Percentiles rank a stretch among this genome's conserved stretches.
Conservation (phyloP, 1,284 basidiomycete species). For the Ceratobasidium sp. region DNA sequence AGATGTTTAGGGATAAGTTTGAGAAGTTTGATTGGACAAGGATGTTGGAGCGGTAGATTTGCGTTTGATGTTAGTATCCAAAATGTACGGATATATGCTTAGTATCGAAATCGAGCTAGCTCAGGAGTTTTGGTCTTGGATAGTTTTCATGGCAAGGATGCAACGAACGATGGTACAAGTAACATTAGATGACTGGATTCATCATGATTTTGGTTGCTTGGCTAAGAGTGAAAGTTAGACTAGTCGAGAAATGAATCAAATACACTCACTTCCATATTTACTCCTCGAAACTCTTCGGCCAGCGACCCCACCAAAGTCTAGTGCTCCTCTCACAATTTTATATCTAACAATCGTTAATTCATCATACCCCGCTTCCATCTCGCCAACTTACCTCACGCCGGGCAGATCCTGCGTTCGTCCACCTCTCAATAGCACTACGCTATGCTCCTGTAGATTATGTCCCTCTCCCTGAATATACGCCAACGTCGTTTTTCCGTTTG, state of each 20-base stretch:
- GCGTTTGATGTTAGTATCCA: neutral
- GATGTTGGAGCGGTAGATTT: constrained; percentile 62
- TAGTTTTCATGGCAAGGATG: too few relatives aligned
- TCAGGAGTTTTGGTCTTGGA: too few relatives aligned
- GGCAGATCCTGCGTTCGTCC: constrained; percentile 98
- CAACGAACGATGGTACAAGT: too few relatives aligned
- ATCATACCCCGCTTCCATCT: neutral
- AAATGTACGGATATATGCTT: neutral
- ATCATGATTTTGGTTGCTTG: constrained; percentile 80
- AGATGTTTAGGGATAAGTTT: constrained; percentile 75
- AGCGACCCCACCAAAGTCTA: constrained; percentile 93
- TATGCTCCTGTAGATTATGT: constrained; percentile 98
- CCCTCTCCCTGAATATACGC: constrained; percentile 99
- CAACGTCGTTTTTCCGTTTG: constrained; percentile 89
- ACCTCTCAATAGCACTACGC: constrained; percentile 92
- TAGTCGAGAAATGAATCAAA: constrained; percentile 50
- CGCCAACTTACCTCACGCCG: constrained; percentile 83
- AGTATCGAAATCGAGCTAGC: too few relatives aligned
- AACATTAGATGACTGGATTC: constrained; percentile 1
- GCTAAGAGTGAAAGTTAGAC: constrained; percentile 60
- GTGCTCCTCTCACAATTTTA: constrained; percentile 92
- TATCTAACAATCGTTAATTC: constrained; percentile 71
- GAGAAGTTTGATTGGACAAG: constrained; percentile 83
- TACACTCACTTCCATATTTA: constrained; percentile 90
- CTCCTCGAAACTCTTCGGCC: constrained; percentile 86